Evolutionary conservation across 2,329 filamentous ascomycete genomes (phyloP), one percentile per base, ranked within the genome.

Genomic region (Fonsecaea nubica): DNA sequence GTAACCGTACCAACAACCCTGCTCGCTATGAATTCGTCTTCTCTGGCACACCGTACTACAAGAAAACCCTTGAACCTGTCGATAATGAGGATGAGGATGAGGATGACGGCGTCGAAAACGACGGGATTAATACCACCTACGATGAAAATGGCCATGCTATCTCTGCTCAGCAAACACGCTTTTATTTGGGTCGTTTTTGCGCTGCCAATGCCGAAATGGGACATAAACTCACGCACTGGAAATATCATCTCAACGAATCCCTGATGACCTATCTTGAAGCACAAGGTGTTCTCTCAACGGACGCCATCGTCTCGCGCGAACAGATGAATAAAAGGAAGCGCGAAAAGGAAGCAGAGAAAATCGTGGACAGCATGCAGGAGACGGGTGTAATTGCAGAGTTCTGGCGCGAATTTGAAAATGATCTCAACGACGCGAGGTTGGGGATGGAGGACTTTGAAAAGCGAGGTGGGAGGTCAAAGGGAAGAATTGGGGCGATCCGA

Each of bases 151-250:
- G 83, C 2, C 76, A 81, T 56, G 52, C 75, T 10, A 70, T 88
- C 3, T 79, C 82, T 0, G 74, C 80, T 1, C 78, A 80, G 52
- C 76, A 78, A 18, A 80, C 72, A 2, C 79, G 80, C 32, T 89
- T 84, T 76, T 83, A 82, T 65, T 76, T 87, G 1, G 87, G 87
- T 58, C 80, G 80, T 67, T 83, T 84, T 66, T 91, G 88, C 79
- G 86, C 84, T 73, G 78, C 80, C 36, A 90, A 89, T 70, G 90
- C 91, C 0, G 82, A 87, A 69, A 89, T 89, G 45, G 89, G 90
- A 0, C 91, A 94, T 74, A 85, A 84, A 0, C 82, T 94, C 3
- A 84, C 87, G 4, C 92, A 95, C 77, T 93, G 92, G 92, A 89
- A 89, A 64, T 86, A 86, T 66, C 86, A 88, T 54, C 85, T 94